Conservation (phyloP, 23 red algal species). For the Rhodosorus marinus region DNA sequence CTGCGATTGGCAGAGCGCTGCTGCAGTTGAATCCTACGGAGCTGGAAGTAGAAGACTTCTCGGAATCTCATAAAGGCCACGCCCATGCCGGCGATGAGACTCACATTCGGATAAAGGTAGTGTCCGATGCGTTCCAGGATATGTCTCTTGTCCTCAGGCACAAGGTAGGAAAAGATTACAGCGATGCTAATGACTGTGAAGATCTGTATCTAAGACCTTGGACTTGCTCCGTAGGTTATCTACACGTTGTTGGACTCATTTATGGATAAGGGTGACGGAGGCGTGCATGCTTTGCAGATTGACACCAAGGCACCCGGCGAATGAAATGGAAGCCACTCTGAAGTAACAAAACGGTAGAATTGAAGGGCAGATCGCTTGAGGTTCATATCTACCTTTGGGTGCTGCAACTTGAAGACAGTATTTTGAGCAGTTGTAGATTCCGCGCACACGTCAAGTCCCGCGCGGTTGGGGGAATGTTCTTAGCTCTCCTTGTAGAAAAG, state of each 20-base stretch:
- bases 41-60: conserved; percentile 48
- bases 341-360: too few species aligned
- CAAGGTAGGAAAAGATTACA: conserved; percentile 41
- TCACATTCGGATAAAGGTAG: conserved; percentile 62
- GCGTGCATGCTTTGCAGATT: conserved; percentile 60
- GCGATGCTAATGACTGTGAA: too few species aligned
- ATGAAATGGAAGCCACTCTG: too few species aligned
- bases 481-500: too few species aligned
- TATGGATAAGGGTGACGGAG: conserved; percentile 22
- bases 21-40: conserved; percentile 16
- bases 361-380: too few species aligned
- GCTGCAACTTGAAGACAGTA: too few species aligned
- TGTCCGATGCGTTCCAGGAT: conserved; percentile 54
- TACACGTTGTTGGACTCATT: conserved; percentile 55
- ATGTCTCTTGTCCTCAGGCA: conserved; percentile 70
- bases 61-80: conserved; percentile 62
- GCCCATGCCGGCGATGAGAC: conserved; percentile 46
- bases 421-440: too few species aligned
- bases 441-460: too few species aligned
- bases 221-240: too few species aligned
- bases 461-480: too few species aligned
- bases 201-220: too few species aligned
- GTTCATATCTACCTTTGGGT: too few species aligned
- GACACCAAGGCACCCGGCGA: conserved; percentile 15
- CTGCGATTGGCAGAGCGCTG: conserved; percentile 42